Percentiles rank a stretch among this genome's conserved stretches.
Conservation (phyloP, 1,139 yeast genomes). For the Ashbya aceris region DNA sequence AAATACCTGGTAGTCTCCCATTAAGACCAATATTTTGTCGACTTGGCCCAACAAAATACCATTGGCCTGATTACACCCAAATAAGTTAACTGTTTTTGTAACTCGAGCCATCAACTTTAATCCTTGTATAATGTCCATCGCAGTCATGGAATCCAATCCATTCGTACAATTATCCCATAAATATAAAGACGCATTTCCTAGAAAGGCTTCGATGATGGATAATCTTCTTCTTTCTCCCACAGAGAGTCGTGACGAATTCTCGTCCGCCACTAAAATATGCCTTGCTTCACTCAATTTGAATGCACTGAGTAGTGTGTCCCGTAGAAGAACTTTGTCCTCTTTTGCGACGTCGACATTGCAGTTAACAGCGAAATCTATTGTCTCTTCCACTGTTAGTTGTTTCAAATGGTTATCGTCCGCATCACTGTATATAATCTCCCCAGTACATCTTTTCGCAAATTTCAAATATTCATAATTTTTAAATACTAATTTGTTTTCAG, state of each 20-base stretch:
- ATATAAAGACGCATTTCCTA: constrained; percentile 38
- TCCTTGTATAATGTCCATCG: constrained; percentile 41
- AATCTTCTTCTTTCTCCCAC: constrained; percentile 41
- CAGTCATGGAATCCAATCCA: constrained; percentile 43
- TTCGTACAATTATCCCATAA: constrained; percentile 51
- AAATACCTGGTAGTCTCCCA: constrained; percentile 38
- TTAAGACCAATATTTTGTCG: constrained; percentile 39
- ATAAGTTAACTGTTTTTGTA: constrained; percentile 37
- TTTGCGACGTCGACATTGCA: constrained; percentile 31
- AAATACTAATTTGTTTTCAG: neutral
- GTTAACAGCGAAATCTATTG: constrained; percentile 32
- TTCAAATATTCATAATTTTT: constrained; percentile 21
- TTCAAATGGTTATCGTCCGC: constrained; percentile 45
- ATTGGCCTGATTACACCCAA: constrained; percentile 44
- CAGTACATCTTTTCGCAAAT: constrained; percentile 16
- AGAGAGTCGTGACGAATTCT: constrained; percentile 36
- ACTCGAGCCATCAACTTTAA: constrained; percentile 37
- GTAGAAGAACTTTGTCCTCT: constrained; percentile 30
- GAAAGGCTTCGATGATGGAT: constrained; percentile 40
- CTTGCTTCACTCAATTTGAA: constrained; percentile 37
- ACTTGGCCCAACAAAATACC: constrained; percentile 40
- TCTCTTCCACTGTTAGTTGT: constrained; percentile 39
- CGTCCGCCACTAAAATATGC: constrained; percentile 37
- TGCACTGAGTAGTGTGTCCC: constrained; percentile 33
- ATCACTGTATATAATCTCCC: constrained; percentile 39